A percentile compares a stretch with the other conserved stretches of the same genome.
phyloP scores from a whole-genome alignment of 306 rosid genomes.

The Rubus idaeus region DNA sequence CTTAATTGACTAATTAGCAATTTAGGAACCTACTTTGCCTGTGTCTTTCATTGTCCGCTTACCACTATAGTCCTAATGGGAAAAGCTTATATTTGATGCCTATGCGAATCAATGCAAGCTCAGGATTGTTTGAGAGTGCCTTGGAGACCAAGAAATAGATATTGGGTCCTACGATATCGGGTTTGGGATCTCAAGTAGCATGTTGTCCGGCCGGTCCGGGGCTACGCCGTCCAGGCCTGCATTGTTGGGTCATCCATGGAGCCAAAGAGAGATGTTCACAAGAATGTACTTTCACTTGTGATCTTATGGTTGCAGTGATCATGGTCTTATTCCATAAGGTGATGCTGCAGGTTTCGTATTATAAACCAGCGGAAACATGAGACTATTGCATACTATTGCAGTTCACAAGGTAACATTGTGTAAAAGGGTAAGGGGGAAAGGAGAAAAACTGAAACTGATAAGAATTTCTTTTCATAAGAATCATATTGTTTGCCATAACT shows the following conservation, averaged over 20 bases:
- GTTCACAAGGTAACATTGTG: neutral
- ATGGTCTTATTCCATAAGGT: neutral
- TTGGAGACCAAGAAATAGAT: neutral
- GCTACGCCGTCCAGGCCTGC: neutral
- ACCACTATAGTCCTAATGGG: neutral
- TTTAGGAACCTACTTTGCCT: neutral
- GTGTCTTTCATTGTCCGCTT: neutral
- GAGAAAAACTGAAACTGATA: neutral
- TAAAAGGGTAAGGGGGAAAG: neutral
- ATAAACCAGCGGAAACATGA: neutral
- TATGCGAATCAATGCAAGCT: neutral
- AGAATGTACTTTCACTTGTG: neutral
- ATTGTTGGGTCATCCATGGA: neutral
- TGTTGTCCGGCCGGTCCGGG: neutral
- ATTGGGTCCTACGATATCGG: neutral
- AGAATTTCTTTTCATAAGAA: neutral
- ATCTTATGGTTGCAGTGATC: neutral
- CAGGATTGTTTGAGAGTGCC: neutral
- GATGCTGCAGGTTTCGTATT: neutral
- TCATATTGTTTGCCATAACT: neutral
- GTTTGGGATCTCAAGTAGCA: neutral
- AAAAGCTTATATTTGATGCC: neutral
- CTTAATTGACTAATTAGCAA: neutral
- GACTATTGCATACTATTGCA: neutral
- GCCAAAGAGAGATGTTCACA: neutral